phyloP scores from a whole-genome alignment of 345 rosid genomes.

The Brassica incana region DNA sequence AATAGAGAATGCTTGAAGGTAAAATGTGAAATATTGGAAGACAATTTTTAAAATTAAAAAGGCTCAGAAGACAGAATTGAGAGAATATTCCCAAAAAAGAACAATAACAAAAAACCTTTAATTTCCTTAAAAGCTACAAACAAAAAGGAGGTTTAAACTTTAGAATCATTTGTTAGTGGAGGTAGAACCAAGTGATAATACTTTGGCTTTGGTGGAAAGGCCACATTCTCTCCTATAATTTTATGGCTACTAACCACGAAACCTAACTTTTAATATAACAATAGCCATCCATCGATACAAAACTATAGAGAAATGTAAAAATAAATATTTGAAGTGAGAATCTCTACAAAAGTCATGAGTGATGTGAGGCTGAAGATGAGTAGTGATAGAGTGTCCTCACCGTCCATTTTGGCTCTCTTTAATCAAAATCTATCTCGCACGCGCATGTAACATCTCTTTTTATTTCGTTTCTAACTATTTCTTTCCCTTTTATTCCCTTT shows the following conservation, averaged over 20 bases:
- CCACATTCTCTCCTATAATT: conserved; percentile 20
- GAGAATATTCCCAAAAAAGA: conserved; percentile 6
- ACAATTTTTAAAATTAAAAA: neutral
- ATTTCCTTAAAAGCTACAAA: conserved; percentile 10
- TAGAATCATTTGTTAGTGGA: conserved; percentile 14
- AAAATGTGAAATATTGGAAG: neutral
- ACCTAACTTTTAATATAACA: conserved; percentile 27
- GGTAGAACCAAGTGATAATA: conserved; percentile 16
- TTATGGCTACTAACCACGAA: conserved; percentile 22
- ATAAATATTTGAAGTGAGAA: neutral
- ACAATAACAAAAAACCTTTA: neutral
- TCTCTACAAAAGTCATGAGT: conserved; percentile 13
- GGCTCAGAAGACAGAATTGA: neutral
- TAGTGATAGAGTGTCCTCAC: conserved; percentile 16
- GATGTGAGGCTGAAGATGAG: conserved; percentile 11
- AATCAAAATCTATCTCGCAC: conserved; percentile 15
- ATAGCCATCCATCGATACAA: conserved; percentile 16
- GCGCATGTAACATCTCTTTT: conserved; percentile 16
- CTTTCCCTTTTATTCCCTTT: neutral
- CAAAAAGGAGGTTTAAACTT: conserved; percentile 10
- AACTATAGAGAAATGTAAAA: neutral
- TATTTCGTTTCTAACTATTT: conserved; percentile 1
- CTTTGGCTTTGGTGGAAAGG: conserved; percentile 24
- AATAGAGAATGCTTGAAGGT: neutral
- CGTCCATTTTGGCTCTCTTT: conserved; percentile 22